Percentiles rank a stretch among this genome's conserved stretches.
Conservation (phyloP, 768 basidiomycete genomes). For the Psilocybe azurescens region DNA sequence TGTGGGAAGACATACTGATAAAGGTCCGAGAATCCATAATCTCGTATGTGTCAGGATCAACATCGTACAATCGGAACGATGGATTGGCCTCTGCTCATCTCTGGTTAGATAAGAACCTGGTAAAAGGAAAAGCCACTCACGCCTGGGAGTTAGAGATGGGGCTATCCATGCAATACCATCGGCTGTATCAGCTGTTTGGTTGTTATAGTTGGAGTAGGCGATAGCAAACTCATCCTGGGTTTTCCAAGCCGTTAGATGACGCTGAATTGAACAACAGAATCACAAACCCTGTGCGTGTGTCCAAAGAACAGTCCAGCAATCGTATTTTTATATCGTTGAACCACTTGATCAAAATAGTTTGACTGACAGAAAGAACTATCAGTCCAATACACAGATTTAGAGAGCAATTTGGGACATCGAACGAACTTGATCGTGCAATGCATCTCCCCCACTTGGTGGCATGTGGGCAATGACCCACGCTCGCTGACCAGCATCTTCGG, state of each 20-base stretch:
- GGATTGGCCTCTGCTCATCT: conserved; percentile 51
- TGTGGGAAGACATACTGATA: conserved; percentile 40
- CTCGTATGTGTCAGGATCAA: conserved; percentile 71
- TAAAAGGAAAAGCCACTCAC: conserved; percentile 32
- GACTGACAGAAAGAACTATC: conserved; percentile 39
- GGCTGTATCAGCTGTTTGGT: conserved; percentile 50
- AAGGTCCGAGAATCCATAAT: conserved; percentile 62
- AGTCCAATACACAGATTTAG: not conserved
- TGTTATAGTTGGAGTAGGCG: conserved; percentile 57
- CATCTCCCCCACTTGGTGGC: conserved; percentile 54
- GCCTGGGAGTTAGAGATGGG: conserved; percentile 62
- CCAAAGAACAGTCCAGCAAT: conserved; percentile 69
- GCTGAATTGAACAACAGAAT: not conserved
- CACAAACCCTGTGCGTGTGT: conserved; percentile 49
- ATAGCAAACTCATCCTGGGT: conserved; percentile 62
- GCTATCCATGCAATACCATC: conserved; percentile 54
- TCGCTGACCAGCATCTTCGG: conserved; percentile 63
- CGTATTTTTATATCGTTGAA: conserved; percentile 62
- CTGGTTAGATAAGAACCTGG: not conserved
- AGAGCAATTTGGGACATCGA: not conserved
- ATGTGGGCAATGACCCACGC: conserved; percentile 70
- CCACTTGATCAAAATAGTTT: conserved; percentile 66
- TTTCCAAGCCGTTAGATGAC: not conserved
- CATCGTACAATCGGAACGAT: conserved; percentile 63
- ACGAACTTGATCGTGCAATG: conserved; percentile 55